Percentiles rank a stretch among this genome's conserved stretches.
These are phyloP conservation scores for Olyra latifolia DNA, from an alignment of 176 grass and related monocot genomes.

Conservation along the genomic window DNA sequence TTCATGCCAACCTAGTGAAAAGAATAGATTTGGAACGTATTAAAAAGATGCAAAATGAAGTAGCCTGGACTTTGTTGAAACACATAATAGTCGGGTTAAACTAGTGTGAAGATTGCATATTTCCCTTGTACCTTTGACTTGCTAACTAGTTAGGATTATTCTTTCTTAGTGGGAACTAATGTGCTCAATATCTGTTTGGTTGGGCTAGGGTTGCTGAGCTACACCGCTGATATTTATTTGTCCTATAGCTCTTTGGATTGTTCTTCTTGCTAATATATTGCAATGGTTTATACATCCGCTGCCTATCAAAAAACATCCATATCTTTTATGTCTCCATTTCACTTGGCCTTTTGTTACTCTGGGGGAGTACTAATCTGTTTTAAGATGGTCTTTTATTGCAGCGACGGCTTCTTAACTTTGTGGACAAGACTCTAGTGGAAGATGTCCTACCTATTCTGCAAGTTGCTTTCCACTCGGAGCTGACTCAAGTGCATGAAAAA, in stretches of 20 bases:
- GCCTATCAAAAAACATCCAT: neutral
- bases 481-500: constrained; percentile 53
- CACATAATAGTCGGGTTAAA: neutral
- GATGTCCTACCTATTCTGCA: constrained; percentile 76
- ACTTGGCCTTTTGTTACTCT: neutral
- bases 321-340: constrained; percentile 11
- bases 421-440: constrained; percentile 90
- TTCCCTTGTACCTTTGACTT: neutral
- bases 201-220: neutral
- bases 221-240: neutral
- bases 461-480: constrained; percentile 75
- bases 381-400: constrained; percentile 48
- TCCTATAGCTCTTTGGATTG: neutral
- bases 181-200: neutral
- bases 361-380: constrained; percentile 3
- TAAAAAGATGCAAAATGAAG: neutral
- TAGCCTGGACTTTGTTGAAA: neutral
- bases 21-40: neutral
- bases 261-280: neutral
- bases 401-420: constrained; percentile 89
- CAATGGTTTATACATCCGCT: neutral
- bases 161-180: neutral
- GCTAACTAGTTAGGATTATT: neutral
- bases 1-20: neutral
- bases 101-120: neutral